Evolutionary conservation across 2,329 filamentous ascomycete species (phyloP), one percentile per base, ranked within the genome.

Genomic region (Epichloe typhina): DNA sequence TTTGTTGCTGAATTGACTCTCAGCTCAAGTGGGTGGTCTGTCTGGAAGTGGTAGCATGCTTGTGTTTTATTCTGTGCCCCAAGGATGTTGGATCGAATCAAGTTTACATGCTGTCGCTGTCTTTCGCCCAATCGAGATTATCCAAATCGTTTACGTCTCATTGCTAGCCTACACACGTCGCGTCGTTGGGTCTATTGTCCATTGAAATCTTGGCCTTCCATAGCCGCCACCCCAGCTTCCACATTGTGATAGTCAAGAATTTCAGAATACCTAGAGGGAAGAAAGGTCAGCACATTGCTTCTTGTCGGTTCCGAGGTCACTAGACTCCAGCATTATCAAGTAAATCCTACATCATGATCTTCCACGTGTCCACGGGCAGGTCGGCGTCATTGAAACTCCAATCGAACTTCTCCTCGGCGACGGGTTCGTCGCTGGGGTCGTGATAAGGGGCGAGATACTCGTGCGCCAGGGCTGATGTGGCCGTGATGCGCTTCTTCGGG

Each of bases 381-480:
- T 98, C 93, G 46, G 91, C 93, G 61, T 98, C 93, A 68, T 97
- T 97, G 72, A 98, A 98, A 50, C 90, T 96, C 93, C 93, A 98
- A 67, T 98, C 93, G 62, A 98, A 98, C 72, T 95, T 96, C 74
- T 96, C 90, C 54, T 95, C 88, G 21, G 93, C 88, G 15, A 89
- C 83, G 1, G 93, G 93, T 74, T 98, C 93, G 63, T 98, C 93
- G 43, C 87, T 93, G 8, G 93, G 90, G 65, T 98, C 93, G 70
- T 98, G 93, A 73, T 98, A 98, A 7, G 91, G 91, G 9, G 88
- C 80, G 46, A 98, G 85, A 68, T 98, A 98, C 59, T 91, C 87
- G 69, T 98, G 90, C 46, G 84, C 82, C 49, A 98, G 80, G 26
- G 87, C 91, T 56, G 94, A 82, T 51, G 83, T 79, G 11, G 93